Evolutionary conservation across 108 stramenopile species (phyloP).

Genomic region (Licmophora abbreviata): DNA sequence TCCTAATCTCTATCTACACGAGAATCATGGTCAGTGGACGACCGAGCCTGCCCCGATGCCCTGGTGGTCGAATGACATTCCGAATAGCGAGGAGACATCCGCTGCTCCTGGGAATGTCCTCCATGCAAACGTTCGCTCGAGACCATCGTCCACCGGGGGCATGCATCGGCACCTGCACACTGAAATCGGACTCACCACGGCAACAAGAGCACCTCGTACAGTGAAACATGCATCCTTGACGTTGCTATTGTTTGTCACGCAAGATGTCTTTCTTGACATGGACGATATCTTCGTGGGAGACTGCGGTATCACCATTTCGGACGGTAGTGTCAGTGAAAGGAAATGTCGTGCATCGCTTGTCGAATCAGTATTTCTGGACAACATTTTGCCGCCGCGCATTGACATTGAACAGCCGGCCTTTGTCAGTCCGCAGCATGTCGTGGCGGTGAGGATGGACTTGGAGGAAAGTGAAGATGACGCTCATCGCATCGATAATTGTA

Average conservation of each 20-base stretch:
- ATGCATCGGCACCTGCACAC: neutral
- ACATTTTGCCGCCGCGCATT: conserved; percentile 12
- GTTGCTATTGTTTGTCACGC: conserved; percentile 16
- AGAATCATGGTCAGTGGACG: too few species aligned
- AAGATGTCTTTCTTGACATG: conserved; percentile 28
- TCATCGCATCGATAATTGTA: too few species aligned
- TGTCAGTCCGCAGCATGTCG: conserved; percentile 35
- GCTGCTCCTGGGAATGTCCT: neutral
- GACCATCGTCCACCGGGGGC: neutral
- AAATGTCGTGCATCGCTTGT: neutral
- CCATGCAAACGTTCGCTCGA: too few species aligned
- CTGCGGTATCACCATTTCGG: neutral
- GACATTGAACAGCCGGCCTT: conserved; percentile 52
- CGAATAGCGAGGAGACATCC: neutral
- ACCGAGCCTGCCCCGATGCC: too few species aligned
- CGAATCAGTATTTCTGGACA: conserved; percentile 13
- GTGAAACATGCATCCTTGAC: neutral
- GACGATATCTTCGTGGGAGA: conserved; percentile 28
- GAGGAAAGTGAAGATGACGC: too few species aligned
- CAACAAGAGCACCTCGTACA: neutral
- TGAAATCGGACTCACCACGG: neutral
- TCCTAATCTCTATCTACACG: too few species aligned
- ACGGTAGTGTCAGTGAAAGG: too few species aligned
- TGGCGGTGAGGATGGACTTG: conserved; percentile 16
- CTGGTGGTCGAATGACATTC: too few species aligned